Evolutionary conservation across 176 grass and related monocot species (phyloP), one percentile per base, ranked within the genome.

Genomic region (Carex kokanica): DNA sequence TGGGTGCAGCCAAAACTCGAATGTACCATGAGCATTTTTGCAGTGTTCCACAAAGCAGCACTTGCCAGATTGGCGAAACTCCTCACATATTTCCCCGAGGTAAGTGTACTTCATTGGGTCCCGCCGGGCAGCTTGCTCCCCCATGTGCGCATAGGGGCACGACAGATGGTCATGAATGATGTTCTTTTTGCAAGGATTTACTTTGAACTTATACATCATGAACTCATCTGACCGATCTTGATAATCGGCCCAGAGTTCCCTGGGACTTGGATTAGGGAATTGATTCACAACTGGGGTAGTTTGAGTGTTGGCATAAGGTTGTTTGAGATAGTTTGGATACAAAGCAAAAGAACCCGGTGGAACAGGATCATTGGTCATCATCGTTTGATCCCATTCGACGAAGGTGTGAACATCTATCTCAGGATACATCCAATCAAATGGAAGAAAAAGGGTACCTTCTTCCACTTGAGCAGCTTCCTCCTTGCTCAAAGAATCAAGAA

Each of bases 151-250:
- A 45, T 83, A 97, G 0, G 94, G 89, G 89, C 91, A 93, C 55
- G 51, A 5, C 13, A 78, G 89, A 85, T 87, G 88, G 27, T 93
- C 86, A n/a, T 91, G 94, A 21, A 56, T 60, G 11, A 18, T 4
- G 0, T 31, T 65, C 17, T 62, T 83, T 3, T 57, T 63, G 86
- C 90, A 97, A 24, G 45, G 67, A 2, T 77, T 86, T 41, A 94
- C 90, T 85, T 97, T 97, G 71, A 86, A 97, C n/a, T 84, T 75
- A 49, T 83, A 83, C 60, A 97, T 78, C 86, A 90, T 88, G 83
- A 97, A 97, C 0, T 88, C 85, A 2, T 88, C 88, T 2, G 85
- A 31, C 83, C 59, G 54, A 57, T 55, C 16, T 3, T 34, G 24
- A 66, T 32, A 15, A 66, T 32, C 13, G 21, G 27, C 10, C 49